Percentiles rank a stretch among this genome's conserved stretches.
phyloP scores from a whole-genome alignment of 352 stramenopile species.

The Aphanomyces euteiches region DNA sequence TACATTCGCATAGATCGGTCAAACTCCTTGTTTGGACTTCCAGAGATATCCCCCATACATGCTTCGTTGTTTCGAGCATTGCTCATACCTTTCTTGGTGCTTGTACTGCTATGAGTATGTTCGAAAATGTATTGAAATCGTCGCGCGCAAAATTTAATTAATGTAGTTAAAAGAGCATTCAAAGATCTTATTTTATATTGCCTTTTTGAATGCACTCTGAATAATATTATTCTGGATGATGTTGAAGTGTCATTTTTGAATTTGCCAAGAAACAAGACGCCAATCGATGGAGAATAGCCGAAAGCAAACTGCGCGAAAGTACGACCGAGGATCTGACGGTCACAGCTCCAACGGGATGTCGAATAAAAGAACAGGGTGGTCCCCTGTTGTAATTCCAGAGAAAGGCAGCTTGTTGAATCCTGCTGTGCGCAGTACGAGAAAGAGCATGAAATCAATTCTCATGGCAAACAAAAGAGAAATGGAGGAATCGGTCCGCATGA shows the following conservation, averaged over 20 bases:
- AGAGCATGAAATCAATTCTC: constrained; percentile 4
- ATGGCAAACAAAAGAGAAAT: constrained; percentile 5
- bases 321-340: too few species aligned
- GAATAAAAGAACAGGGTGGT: background rate
- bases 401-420: background rate
- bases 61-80: too few species aligned
- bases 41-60: too few species aligned
- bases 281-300: constrained; percentile 7
- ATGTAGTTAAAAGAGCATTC: background rate
- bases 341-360: too few species aligned
- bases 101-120: too few species aligned
- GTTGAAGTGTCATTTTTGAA: constrained; percentile 1
- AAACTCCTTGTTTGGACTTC: too few species aligned
- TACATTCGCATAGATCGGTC: too few species aligned
- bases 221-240: too few species aligned
- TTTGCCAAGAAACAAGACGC: background rate
- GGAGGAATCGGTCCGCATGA: constrained; percentile 20
- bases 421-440: background rate
- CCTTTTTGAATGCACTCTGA: background rate
- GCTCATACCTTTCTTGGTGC: too few species aligned
- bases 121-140: background rate
- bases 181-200: background rate
- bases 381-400: constrained; percentile 5
- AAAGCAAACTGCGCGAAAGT: background rate
- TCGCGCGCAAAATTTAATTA: constrained; percentile 12